Conservation (phyloP, 2,329 filamentous ascomycete species). For the Trichoderma semiorbis region DNA sequence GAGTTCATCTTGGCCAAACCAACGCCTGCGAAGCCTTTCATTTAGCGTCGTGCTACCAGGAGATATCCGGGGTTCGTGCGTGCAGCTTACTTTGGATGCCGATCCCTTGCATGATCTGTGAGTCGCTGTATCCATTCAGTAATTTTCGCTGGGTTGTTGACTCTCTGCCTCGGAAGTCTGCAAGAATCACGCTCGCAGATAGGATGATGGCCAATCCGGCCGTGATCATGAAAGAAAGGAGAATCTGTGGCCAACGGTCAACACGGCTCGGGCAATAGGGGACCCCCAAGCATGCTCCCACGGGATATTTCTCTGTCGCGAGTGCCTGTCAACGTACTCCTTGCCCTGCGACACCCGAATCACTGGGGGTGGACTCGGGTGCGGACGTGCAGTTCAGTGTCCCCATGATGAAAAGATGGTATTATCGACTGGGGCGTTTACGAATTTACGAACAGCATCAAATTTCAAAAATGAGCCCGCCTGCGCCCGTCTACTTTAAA, state of each 20-base stretch:
- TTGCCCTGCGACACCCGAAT: conserved; percentile 56
- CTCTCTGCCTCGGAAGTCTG: conserved; percentile 46
- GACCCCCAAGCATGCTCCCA: background rate
- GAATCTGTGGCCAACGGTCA: conserved; percentile 39
- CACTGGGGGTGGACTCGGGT: conserved; percentile 44
- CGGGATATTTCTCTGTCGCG: background rate
- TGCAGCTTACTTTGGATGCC: conserved; percentile 52
- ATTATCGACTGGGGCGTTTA: background rate
- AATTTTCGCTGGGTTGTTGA: conserved; percentile 60
- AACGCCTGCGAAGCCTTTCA: conserved; percentile 33
- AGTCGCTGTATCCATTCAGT: conserved; percentile 62
- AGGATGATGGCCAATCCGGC: conserved; percentile 55
- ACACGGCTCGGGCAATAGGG: background rate
- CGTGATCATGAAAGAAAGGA: conserved; percentile 65
- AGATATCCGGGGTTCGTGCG: conserved; percentile 10
- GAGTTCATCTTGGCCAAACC: conserved; percentile 57
- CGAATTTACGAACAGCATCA: background rate
- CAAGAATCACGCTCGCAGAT: conserved; percentile 54
- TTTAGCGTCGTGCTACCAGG: conserved; percentile 11
- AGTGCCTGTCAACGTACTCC: conserved; percentile 42
- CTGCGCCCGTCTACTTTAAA: conserved; percentile 3
- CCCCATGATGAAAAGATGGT: background rate
- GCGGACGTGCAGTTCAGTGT: conserved; percentile 36
- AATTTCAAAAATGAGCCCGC: background rate
- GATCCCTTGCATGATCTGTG: conserved; percentile 66